phyloP scores from a whole-genome alignment of 495 filamentous ascomycete species.

The Hypoxylon crocopeplum region DNA sequence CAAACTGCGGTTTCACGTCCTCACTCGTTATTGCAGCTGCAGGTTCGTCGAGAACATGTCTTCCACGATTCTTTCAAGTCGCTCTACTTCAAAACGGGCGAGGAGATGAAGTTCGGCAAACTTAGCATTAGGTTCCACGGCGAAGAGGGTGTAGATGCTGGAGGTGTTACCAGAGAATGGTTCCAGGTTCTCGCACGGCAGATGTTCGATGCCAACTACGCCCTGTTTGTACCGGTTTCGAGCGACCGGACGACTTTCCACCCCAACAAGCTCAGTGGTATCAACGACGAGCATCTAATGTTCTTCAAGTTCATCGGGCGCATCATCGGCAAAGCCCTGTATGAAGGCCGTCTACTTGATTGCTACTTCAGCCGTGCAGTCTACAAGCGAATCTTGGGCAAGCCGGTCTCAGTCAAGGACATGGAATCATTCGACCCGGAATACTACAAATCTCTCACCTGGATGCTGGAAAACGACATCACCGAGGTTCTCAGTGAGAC shows the following conservation, averaged over 20 bases:
- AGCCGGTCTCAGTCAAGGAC: constrained; percentile 95
- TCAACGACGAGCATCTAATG: constrained; percentile 94
- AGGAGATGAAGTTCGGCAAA: constrained; percentile 98
- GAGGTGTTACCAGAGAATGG: constrained; percentile 98
- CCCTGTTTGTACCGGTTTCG: constrained; percentile 92
- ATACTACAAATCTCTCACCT: constrained; percentile 98
- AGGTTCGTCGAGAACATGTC: constrained; percentile 90
- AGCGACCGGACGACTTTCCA: constrained; percentile 99
- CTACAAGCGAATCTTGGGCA: constrained; percentile 95
- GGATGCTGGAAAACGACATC: constrained; percentile 99
- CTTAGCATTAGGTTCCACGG: constrained; percentile 96
- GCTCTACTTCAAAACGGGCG: constrained; percentile 90
- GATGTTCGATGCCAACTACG: constrained; percentile 99
- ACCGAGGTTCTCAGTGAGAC: constrained; percentile 99
- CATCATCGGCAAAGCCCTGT: constrained; percentile 97
- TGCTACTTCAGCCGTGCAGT: constrained; percentile 99
- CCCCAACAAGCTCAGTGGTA: constrained; percentile 86
- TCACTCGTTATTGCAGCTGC: constrained; percentile 80
- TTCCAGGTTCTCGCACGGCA: constrained; percentile 97
- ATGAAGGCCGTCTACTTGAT: constrained; percentile 93
- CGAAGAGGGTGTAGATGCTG: constrained; percentile 97
- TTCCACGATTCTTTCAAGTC: constrained; percentile 98
- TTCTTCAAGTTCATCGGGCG: constrained; percentile 99
- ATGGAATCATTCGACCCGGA: constrained; percentile 99
- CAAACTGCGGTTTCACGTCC: constrained; percentile 64